Percentiles rank a stretch among this genome's conserved stretches.
Evolutionary conservation across 495 filamentous ascomycete species (phyloP).

Genomic region (Tuber borchii): DNA sequence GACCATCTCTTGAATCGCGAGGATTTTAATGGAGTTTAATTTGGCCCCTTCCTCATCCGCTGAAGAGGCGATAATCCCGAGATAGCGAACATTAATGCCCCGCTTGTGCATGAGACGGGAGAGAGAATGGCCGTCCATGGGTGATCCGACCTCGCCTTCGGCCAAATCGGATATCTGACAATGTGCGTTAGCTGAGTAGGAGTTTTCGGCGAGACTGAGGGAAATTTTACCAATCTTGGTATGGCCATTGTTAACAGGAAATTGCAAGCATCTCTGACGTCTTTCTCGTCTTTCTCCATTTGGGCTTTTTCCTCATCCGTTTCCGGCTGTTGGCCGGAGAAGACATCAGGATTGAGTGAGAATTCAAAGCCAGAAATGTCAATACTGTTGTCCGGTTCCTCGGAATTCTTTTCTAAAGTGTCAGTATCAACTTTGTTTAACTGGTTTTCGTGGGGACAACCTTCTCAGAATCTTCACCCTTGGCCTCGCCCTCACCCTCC

Average conservation of each 20-base stretch:
- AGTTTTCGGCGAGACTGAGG: background rate
- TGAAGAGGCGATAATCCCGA: constrained; percentile 70
- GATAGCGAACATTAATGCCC: constrained; percentile 93
- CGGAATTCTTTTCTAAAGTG: constrained; percentile 29
- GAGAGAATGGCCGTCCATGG: constrained; percentile 92
- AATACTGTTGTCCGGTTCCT: constrained; percentile 51
- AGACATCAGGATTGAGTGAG: constrained; percentile 88
- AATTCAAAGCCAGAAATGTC: constrained; percentile 84
- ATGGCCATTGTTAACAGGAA: constrained; percentile 69
- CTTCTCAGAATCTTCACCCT: constrained; percentile 32
- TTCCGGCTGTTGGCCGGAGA: constrained; percentile 83
- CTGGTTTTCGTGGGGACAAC: constrained; percentile 10
- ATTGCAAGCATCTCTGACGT: constrained; percentile 76
- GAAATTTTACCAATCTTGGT: constrained; percentile 52
- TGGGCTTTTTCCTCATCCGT: constrained; percentile 83
- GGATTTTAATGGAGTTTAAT: constrained; percentile 64
- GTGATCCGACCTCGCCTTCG: constrained; percentile 90
- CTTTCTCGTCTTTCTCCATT: constrained; percentile 76
- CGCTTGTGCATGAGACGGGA: constrained; percentile 88
- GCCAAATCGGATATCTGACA: constrained; percentile 68
- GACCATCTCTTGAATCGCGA: constrained; percentile 88
- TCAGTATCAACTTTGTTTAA: constrained; percentile 21
- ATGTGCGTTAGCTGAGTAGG: constrained; percentile 20
- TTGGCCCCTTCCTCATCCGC: constrained; percentile 62
- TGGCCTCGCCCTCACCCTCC: constrained; percentile 20